Percentiles rank a stretch among this genome's conserved stretches.
Conservation (phyloP, 176 grass and related monocot species). For the Triticum urartu region DNA sequence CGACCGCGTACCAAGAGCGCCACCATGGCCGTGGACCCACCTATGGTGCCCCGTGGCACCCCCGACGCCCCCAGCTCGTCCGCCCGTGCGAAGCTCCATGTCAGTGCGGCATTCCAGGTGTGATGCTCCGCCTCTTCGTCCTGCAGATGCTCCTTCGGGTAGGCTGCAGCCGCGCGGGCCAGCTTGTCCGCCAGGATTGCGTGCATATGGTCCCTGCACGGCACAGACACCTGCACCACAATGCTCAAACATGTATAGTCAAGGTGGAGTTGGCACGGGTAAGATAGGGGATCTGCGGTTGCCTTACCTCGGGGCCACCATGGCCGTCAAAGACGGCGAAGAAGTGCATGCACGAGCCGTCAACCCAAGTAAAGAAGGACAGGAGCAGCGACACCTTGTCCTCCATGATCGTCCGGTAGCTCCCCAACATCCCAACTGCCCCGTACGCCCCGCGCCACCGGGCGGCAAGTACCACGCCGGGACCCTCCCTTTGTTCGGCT, state of each 20-base stretch:
- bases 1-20: slow-evolving; percentile 41
- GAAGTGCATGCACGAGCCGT: slow-evolving; percentile 59
- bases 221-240: slow-evolving; percentile 46
- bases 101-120: slow-evolving; percentile 47
- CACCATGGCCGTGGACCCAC: slow-evolving; percentile 76
- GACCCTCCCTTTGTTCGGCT: no score
- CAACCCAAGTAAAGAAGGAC: slow-evolving; percentile 31
- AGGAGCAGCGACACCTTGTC: slow-evolving; percentile 58
- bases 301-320: slow-evolving; percentile 58
- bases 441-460: slow-evolving; percentile 50
- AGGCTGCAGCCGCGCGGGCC: not conserved
- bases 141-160: not conserved
- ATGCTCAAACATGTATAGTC: not conserved
- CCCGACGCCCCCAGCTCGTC: slow-evolving; percentile 32
- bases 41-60: slow-evolving; percentile 27
- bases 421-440: slow-evolving; percentile 31
- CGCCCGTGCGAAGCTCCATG: slow-evolving; percentile 41
- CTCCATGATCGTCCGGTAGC: slow-evolving; percentile 51
- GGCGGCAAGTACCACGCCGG: not conserved
- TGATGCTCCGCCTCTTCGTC: slow-evolving; percentile 9
- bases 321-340: slow-evolving; percentile 89
- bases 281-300: no score
- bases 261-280: not conserved
- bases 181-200: slow-evolving; percentile 57
- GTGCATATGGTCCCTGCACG: slow-evolving; percentile 74